phyloP scores from a whole-genome alignment of 106 monocot species.

The Iris macrosiphon region DNA sequence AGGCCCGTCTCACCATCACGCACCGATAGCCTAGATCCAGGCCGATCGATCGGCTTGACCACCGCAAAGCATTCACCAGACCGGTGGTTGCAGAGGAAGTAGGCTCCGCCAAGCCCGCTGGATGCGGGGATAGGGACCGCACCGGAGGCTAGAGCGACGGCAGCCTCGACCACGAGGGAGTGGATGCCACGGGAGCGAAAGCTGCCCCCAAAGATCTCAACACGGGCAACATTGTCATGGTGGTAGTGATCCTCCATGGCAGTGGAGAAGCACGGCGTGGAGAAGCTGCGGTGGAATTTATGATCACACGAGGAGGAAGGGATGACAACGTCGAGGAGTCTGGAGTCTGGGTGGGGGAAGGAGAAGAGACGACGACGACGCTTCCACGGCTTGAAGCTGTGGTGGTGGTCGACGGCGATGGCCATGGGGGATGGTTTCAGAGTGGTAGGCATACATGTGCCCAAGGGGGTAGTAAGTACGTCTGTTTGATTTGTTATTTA shows the following conservation, averaged over 20 bases:
- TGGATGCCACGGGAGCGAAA: conserved; percentile 16
- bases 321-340: too few species aligned
- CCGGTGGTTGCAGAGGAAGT: conserved; percentile 44
- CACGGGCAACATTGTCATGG: not conserved
- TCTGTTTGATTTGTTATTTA: too few species aligned
- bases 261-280: conserved; percentile 58
- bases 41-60: conserved; percentile 57
- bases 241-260: not conserved
- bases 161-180: conserved; percentile 50
- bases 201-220: conserved; percentile 36
- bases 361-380: too few species aligned
- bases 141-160: conserved; percentile 44
- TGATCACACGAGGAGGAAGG: too few species aligned
- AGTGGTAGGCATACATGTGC: too few species aligned
- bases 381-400: too few species aligned
- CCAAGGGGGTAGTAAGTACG: too few species aligned
- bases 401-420: too few species aligned
- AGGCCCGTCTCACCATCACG: conserved; percentile 28
- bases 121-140: conserved; percentile 23
- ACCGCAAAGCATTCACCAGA: conserved; percentile 45
- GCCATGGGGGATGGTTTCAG: too few species aligned
- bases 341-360: too few species aligned
- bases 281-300: conserved; percentile 64
- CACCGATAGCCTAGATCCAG: conserved; percentile 14
- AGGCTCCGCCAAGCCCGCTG: conserved; percentile 40